Base-by-base conservation (phyloP, 305 asterid genomes). In the Plantago coronopus region DNA sequence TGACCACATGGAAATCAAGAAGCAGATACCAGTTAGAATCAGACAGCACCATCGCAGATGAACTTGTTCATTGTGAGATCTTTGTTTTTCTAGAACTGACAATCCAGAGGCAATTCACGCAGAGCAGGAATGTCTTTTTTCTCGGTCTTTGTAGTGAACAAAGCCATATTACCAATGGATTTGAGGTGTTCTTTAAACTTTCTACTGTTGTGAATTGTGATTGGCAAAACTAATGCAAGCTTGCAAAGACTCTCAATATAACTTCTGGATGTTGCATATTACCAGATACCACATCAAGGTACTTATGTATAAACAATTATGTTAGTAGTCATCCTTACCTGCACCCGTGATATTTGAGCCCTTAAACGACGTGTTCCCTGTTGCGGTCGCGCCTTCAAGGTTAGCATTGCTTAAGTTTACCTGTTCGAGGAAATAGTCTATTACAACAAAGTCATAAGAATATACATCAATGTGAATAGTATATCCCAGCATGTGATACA, bases 341-440 rank as follows among this genome's bases (percentile, higher is more conserved):
- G 98, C 95, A 2, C 98, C 98, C 3, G 88, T 79, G 67, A 88
- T 91, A 44, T 21, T 75, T 45, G 96, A 74, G 45, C 93, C 96
- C 75, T 64, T 83, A 72, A 91, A 91, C 46, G 96, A 88, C 57
- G 96, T 91, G 61, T 91, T 91, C 60, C 98, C 96, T 1, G 96
- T 86, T 48, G 89, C 78, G 65, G 87, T 89, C 53, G 98, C 98
- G 55, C 95, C 95, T 80, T 91, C 98, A 45, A 91, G 79, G 76
- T 86, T 91, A 64, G 96, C 98, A 62, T 86, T 86, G 78, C 79
- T 91, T 76, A 91, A 73, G 74, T 88, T 91, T 59, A 63, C 95
- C 97, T 89, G 71, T 47, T 57, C 57, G 73, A 45, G 45, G 22
- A 58, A 50, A 25, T 17, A n/a, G 2, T 31, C 25, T 2, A 11